Evolutionary conservation across 1,284 basidiomycete species (phyloP).

Genomic region (Rhodotorula sp.): DNA sequence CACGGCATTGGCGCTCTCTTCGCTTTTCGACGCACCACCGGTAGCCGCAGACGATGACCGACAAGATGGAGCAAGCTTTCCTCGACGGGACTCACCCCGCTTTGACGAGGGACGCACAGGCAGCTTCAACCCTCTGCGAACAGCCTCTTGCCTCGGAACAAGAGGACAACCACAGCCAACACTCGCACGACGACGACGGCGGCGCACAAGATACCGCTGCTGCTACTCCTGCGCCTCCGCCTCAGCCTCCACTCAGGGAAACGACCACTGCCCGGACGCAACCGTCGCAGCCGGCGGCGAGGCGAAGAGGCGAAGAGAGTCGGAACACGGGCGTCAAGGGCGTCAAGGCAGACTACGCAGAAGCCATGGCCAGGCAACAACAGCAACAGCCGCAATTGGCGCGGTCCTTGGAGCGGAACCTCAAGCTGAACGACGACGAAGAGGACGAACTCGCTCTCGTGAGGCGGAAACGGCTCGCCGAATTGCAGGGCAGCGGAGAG

Average conservation of each 20-base stretch:
- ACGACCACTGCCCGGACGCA: neutral
- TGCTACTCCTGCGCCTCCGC: conserved; percentile 25
- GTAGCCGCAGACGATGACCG: neutral
- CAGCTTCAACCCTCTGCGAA: conserved; percentile 16
- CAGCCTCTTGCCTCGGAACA: conserved; percentile 1
- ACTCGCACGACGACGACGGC: conserved; percentile 2
- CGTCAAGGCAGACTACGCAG: conserved; percentile 41
- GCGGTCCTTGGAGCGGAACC: neutral
- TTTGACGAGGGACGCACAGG: conserved; percentile 24
- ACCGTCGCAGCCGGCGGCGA: neutral
- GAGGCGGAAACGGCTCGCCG: conserved; percentile 31
- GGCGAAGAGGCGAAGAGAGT: conserved; percentile 10
- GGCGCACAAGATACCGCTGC: neutral
- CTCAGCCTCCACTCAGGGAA: conserved; percentile 7
- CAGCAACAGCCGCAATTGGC: conserved; percentile 13
- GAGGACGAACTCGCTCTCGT: conserved; percentile 29
- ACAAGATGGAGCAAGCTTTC: conserved; percentile 28
- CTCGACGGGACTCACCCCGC: conserved; percentile 41
- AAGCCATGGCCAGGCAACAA: conserved; percentile 9
- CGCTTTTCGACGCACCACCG: neutral
- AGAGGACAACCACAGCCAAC: neutral
- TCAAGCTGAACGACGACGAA: conserved; percentile 19
- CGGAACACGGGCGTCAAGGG: conserved; percentile 46
- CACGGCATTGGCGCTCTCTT: neutral
- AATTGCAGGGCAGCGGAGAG: conserved; percentile 38